A percentile compares a stretch with the other conserved stretches of the same genome.
phyloP scores from a whole-genome alignment of 1,284 basidiomycete genomes.

The Irpex rosettiformis region DNA sequence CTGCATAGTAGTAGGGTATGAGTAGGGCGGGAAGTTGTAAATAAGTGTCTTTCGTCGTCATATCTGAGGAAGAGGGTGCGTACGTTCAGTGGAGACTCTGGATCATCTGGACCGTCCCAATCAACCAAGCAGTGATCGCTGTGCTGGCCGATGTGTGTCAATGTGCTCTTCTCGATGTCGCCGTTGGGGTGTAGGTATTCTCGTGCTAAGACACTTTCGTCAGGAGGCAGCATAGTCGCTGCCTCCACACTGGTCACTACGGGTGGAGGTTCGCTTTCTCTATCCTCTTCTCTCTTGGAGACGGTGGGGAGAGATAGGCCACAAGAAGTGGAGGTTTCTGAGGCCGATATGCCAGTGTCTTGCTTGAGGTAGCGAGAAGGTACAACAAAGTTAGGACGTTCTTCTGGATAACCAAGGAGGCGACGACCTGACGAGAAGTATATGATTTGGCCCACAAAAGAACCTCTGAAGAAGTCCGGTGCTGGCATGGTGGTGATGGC shows the following conservation, averaged over 20 bases:
- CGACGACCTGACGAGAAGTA: constrained; percentile 15
- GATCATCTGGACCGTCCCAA: constrained; percentile 30
- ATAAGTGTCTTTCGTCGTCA: background rate
- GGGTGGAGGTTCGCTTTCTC: background rate
- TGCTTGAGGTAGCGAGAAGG: constrained; percentile 6
- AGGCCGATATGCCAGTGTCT: background rate
- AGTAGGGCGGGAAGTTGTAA: background rate
- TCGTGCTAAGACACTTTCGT: constrained; percentile 1
- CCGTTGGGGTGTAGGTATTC: background rate
- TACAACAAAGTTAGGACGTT: constrained; percentile 11
- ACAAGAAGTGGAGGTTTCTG: background rate
- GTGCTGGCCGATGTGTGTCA: background rate
- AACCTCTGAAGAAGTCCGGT: constrained; percentile 14
- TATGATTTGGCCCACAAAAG: constrained; percentile 16
- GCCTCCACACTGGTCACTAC: background rate
- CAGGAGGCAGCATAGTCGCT: background rate
- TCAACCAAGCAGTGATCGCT: constrained; percentile 15
- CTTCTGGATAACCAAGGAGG: constrained; percentile 15
- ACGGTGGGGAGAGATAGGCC: background rate
- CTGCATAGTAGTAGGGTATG: background rate
- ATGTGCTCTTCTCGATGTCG: background rate
- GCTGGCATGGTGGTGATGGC: constrained; percentile 7
- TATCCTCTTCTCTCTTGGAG: background rate
- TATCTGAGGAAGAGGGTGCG: background rate
- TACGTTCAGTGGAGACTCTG: constrained; percentile 30